Base-by-base conservation (phyloP, 495 filamentous ascomycete species). In the Amphirosellinia nigrospora region DNA sequence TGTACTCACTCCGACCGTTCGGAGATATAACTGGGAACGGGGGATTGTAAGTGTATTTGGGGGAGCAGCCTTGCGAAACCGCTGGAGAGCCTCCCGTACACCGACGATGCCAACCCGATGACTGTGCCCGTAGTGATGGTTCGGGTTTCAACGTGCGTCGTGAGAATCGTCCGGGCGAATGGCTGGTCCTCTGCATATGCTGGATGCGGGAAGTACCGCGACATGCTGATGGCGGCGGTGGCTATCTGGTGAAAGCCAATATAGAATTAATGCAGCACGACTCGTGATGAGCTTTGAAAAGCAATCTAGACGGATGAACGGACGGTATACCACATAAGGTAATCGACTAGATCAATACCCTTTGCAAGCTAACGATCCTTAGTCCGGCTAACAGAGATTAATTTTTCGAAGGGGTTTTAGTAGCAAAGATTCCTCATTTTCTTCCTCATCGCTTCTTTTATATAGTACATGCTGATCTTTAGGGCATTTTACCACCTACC, bases 121-220 rank as follows among this genome's bases (percentile, higher is more conserved):
- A 83, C 32, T 26, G 82, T 71, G 61, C 88, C 88, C 36, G 80
- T 60, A 73, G 83, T 81, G 63, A 87, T 77, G 68, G 80, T 83
- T n/a, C 88, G 84, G 73, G 83, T 82, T 46, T 88, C 79, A 74
- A 88, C 85, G 75, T 91, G 89, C 3, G 80, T 79, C 48, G 80
- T 80, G 68, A 91, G 87, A 71, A 91, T 84, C 21, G 83, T 79
- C 66, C 78, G 74, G 26, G 83, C 63, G 63, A 78, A 73, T 48
- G 83, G 84, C 66, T 91, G 89, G 73, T 91, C 89, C 78, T 91
- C 89, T 34, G 86, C 87, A 74, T 88, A 89, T 72, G 77, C 68
- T 8, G 85, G 21, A 70, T 86, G 86, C 1, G 84, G 83, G 79
- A 82, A 85, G 77, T 87, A 81, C 50, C 76, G 80, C 8, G 85